Conservation (phyloP, 2,329 filamentous ascomycete species). For the Ceratocystiopsis minuta region DNA sequence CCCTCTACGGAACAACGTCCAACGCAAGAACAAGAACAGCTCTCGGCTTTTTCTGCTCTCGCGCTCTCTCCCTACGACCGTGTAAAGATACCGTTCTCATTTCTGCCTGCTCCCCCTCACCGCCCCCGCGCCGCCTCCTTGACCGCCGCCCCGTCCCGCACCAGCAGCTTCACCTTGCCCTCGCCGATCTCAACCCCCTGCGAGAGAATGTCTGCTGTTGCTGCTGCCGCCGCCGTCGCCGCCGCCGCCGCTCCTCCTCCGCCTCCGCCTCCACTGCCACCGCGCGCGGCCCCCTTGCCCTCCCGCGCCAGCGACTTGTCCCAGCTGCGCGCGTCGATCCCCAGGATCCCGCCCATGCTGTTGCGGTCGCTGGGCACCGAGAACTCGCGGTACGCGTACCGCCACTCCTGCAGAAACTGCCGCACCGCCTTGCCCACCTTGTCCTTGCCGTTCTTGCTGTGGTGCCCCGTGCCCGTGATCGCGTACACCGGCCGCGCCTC, state of each 20-base stretch:
- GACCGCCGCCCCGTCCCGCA: constrained; percentile 26
- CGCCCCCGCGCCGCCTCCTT: constrained; percentile 26
- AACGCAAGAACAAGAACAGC: too few species aligned
- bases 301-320: constrained; percentile 37
- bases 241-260: background rate
- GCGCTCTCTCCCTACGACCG: too few species aligned
- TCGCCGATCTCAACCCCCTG: constrained; percentile 52
- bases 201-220: constrained; percentile 36
- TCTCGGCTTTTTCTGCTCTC: too few species aligned
- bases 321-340: constrained; percentile 49
- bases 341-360: constrained; percentile 59
- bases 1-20: too few species aligned
- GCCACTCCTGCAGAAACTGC: constrained; percentile 83
- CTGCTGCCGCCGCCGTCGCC: background rate
- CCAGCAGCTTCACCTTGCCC: constrained; percentile 46
- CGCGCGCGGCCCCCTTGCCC: background rate
- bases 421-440: constrained; percentile 93
- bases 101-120: too few species aligned
- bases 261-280: background rate
- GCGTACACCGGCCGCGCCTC: constrained; percentile 70
- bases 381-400: constrained; percentile 91
- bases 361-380: constrained; percentile 84
- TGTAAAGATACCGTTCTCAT: too few species aligned
- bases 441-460: constrained; percentile 97
- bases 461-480: constrained; percentile 91